These are phyloP conservation scores for Trichoderma sp. DNA, from an alignment of 2,329 filamentous ascomycete species.

Conservation along the genomic window DNA sequence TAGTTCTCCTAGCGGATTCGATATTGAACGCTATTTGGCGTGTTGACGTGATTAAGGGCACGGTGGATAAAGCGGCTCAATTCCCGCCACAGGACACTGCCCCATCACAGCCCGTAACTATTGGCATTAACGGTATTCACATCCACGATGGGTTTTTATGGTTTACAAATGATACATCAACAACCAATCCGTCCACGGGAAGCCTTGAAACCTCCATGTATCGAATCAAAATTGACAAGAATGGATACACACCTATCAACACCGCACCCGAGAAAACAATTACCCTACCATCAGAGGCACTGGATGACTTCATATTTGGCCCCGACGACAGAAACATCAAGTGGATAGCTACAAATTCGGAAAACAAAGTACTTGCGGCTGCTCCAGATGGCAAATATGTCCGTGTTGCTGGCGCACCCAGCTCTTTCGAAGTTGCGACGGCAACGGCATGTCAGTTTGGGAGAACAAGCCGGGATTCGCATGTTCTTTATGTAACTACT, in stretches of 20 bases:
- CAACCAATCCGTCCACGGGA: background rate
- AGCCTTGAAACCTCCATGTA: background rate
- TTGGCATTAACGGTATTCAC: background rate
- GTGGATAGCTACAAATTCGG: background rate
- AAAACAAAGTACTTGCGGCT: background rate
- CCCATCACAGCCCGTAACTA: background rate
- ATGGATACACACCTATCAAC: background rate
- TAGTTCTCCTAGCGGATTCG: background rate
- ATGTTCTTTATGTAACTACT: background rate
- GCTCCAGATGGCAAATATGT: background rate
- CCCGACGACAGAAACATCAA: background rate
- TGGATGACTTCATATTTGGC: background rate
- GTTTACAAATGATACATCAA: background rate
- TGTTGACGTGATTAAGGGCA: background rate
- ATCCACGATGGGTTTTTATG: background rate
- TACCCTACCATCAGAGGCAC: background rate
- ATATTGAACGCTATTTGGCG: background rate
- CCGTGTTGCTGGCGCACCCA: background rate
- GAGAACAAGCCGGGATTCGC: background rate
- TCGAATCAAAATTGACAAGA: background rate
- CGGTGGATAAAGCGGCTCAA: background rate
- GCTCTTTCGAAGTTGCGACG: background rate
- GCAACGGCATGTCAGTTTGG: background rate
- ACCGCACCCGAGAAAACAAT: background rate
- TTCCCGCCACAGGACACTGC: background rate